A percentile compares a stretch with the other conserved stretches of the same genome.
Conservation (phyloP, 164 flowering plant species). For the Piper betle region DNA sequence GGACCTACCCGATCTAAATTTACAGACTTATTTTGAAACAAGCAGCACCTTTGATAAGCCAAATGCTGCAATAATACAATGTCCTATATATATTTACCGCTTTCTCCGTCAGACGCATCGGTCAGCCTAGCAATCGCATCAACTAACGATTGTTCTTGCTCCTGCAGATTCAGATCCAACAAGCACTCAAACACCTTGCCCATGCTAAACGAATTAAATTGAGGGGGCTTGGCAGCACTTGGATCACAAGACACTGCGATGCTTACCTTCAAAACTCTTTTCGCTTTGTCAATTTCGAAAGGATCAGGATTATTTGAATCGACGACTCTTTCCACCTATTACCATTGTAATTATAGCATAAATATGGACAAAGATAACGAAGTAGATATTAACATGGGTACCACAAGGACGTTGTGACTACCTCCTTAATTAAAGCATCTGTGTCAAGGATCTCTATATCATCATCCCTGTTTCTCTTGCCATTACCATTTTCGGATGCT, state of each 20-base stretch:
- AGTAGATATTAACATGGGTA: conserved; percentile 1
- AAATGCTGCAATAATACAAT: background rate
- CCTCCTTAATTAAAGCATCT: conserved; percentile 86
- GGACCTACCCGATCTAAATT: background rate
- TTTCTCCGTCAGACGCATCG: conserved; percentile 81
- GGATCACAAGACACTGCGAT: background rate
- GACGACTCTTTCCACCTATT: conserved; percentile 75
- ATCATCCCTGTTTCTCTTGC: conserved; percentile 50
- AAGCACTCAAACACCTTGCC: background rate
- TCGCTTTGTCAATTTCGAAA: conserved; percentile 71
- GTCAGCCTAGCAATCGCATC: conserved; percentile 74
- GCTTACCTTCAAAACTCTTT: conserved; percentile 62
- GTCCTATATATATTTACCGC: background rate
- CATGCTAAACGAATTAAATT: background rate
- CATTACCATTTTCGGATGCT: conserved; percentile 61
- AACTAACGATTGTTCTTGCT: conserved; percentile 73
- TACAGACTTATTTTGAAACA: background rate
- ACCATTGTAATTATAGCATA: background rate
- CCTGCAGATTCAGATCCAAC: conserved; percentile 31
- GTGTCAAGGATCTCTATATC: conserved; percentile 72
- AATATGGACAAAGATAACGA: background rate
- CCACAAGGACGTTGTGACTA: conserved; percentile 3
- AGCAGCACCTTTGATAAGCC: background rate
- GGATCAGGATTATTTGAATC: conserved; percentile 52
- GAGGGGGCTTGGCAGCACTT: background rate